These are phyloP conservation scores for Plectosphaerella cucumerina DNA, from an alignment of 2,329 filamentous ascomycete species.

Conservation along the genomic window DNA sequence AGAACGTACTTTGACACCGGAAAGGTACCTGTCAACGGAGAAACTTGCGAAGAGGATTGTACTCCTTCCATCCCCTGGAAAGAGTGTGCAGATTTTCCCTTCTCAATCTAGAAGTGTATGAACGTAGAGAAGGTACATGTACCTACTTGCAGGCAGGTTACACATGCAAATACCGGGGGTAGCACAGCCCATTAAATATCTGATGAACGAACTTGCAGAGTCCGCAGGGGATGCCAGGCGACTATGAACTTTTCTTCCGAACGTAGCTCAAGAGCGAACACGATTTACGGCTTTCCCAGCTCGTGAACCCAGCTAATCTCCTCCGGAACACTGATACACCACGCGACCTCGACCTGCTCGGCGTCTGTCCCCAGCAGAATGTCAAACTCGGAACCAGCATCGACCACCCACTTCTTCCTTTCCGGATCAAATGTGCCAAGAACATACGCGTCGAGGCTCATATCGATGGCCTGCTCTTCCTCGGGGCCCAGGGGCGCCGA, in stretches of 20 bases:
- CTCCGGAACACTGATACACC: not conserved
- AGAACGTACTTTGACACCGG: constrained; percentile 23
- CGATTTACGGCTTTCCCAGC: not conserved
- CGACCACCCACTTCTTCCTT: not conserved
- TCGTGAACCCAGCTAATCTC: not conserved
- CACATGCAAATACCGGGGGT: no score
- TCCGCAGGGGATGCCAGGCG: no score
- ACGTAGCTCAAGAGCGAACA: no score
- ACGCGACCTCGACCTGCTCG: not conserved
- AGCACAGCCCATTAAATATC: no score
- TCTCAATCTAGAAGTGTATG: no score
- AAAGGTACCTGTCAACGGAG: constrained; percentile 18
- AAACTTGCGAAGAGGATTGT: constrained; percentile 16
- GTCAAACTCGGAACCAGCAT: not conserved
- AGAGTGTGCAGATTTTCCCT: not conserved
- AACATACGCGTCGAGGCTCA: not conserved
- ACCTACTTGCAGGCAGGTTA: no score
- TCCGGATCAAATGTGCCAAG: not conserved
- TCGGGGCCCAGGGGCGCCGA: not conserved
- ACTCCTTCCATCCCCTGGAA: constrained; percentile 4
- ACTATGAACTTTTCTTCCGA: no score
- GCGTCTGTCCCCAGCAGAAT: not conserved
- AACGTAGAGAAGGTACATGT: no score
- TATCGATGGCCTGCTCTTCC: not conserved
- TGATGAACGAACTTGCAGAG: no score